A percentile compares a stretch with the other conserved stretches of the same genome.
Evolutionary conservation across 139 green algal species (phyloP).

Genomic region (Trebouxia sp.): DNA sequence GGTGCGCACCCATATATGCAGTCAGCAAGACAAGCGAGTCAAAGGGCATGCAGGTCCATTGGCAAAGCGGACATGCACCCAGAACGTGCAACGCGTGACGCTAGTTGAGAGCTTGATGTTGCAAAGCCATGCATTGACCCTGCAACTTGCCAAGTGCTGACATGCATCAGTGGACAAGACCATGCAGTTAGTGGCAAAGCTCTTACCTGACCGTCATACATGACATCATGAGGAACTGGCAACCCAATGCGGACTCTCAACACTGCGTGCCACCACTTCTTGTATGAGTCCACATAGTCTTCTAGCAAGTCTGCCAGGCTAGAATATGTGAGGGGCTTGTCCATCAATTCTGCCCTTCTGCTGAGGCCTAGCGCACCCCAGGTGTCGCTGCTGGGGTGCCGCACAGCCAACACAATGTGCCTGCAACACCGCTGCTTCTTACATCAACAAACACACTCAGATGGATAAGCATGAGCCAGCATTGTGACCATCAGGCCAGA

Average conservation of each 20-base stretch:
- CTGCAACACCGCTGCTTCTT: constrained; percentile 24
- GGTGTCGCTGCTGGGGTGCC: constrained; percentile 37
- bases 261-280: constrained; percentile 47
- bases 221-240: constrained; percentile 17
- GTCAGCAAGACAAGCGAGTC: not conserved
- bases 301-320: constrained; percentile 56
- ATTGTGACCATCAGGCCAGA: not conserved
- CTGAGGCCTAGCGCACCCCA: constrained; percentile 68
- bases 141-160: too few relatives aligned
- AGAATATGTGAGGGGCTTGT: constrained; percentile 52
- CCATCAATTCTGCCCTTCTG: constrained; percentile 55
- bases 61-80: not conserved
- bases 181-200: not conserved
- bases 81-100: not conserved
- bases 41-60: not conserved
- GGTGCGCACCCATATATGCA: not conserved
- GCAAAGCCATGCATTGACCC: not conserved
- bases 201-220: not conserved
- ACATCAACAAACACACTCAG: not conserved
- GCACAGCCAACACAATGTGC: constrained; percentile 62
- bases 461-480: not conserved
- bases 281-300: constrained; percentile 56
- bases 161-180: too few relatives aligned
- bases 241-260: constrained; percentile 31
- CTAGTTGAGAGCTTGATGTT: not conserved